Evolutionary conservation across 441 rosid genomes (phyloP), one percentile per base, ranked within the genome.

Genomic region (Gossypium schwendimanii): DNA sequence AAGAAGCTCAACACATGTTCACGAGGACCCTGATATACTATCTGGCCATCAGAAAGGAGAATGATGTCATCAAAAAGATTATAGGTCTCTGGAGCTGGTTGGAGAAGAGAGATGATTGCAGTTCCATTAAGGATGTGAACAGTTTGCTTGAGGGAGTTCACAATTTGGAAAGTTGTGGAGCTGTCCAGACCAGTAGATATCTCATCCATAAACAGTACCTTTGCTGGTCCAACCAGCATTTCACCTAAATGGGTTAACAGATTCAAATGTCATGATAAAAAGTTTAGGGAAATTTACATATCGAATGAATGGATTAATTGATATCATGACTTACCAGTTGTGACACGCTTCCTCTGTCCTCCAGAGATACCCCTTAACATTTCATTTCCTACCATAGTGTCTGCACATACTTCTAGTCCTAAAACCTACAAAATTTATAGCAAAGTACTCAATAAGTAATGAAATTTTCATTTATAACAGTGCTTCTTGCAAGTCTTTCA

Each of bases 131-230:
- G 82, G 81, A 94, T 89, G 73, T 90, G 98, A 73, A 89, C 79
- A 15, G 71, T 71, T 73, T 90, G 89, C 83, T 77, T 86, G 14
- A 94, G 78, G 4, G 90, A 88, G 74, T 91, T 91, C 73, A 91
- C 93, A 7, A 93, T 91, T 78, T 88, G 96, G 74, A 71, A 91
- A 5, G 97, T 91, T 0, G 98, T 93, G 1, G 98, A 93, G 76
- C 97, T 91, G 73, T 93, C 98, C 80, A 93, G 78, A 65, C 98
- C 97, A 17, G 97, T 93, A 0, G 98, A 93, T 82, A 93, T 93
- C 84, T 93, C 96, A 33, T 89, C 97, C 98, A 93, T 93, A 72
- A 93, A 90, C 61, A 93, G 60, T 57, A 86, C 94, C 6, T 72
- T 84, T 3, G 92, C 85, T 1, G 98, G 95, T 78, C 98, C 98